Evolutionary conservation across 805 yeast species (phyloP), one percentile per base, ranked within the genome.

Genomic region (Dipodascopsis uninucleata): DNA sequence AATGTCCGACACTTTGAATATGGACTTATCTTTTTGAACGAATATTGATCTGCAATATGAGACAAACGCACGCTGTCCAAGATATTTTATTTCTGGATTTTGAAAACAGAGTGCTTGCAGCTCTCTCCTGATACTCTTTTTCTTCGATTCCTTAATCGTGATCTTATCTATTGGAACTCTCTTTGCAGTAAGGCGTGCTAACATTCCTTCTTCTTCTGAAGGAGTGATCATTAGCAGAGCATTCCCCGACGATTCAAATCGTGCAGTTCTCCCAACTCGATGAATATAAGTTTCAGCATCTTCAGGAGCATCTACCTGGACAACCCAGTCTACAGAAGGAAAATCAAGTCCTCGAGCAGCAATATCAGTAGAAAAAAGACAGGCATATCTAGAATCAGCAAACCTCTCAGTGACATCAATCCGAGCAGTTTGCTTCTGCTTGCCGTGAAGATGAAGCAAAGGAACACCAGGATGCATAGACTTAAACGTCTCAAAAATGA

Each of bases 291-390:
- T 97, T 71, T 97, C 82, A 68, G 98, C 98, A 70, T 93, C 98
- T 81, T 93, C 98, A 64, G 98, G 98, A 42, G 97, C 97, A 67
- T 93, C 99, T 62, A 89, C 87, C 72, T 93, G 98, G 53, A 93
- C 82, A 60, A 93, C 93, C 98, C 98, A 93, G 71, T 93, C 98
- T 42, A 93, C 98, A 23, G 94, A 81, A 43, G 99, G 99, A 58
- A 93, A 90, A 72, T 93, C 99, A 55, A 93, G 78, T 22, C 99
- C 99, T 76, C 99, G 81, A 17, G 99, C 98, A 28, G 97, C 99
- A 57, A 93, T 97, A 69, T 93, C 98, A 0, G 99, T 93, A 71
- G 97, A 93, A 44, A 93, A 76, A 59, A 93, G 69, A 71, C 97
- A 87, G 12, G 85, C 85, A 42, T 83, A 77, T 55, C 82, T 84